Base-by-base conservation (phyloP, 306 rosid genomes). In the Quercus berberidifolia region DNA sequence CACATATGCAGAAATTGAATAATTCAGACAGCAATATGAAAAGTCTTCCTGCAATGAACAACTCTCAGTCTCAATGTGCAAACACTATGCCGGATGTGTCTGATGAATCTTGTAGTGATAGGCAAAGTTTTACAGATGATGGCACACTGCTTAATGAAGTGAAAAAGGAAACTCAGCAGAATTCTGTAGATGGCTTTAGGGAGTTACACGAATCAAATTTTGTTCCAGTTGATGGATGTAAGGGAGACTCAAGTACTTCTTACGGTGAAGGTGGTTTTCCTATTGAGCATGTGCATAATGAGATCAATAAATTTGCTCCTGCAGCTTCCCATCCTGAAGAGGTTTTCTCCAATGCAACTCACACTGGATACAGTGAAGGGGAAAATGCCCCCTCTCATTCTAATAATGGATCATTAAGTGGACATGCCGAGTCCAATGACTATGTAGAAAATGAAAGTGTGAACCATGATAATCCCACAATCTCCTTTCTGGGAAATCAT, bases 161-260 rank as follows among this genome's bases (percentile, higher is more conserved):
- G 35, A 73, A 67, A 77, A 77, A 76, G 74, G 93, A 87, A 80
- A 78, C 82, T 60, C 85, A 75, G 78, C 81, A 58, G 58, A 70
- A 70, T 78, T 52, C 83, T 80, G 76, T 63, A 62, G 74, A 80
- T 58, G 62, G 76, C 79, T 84, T 31, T 26, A 82, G 71, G 76
- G 78, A 62, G 78, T 84, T 74, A 25, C 54, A 68, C 78, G 87
- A 77, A 80, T 71, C 85, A 74, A 60, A 74, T 75, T 60, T 15
- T 31, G 30, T 59, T 73, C 55, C 67, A 74, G 86, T n/a, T 81
- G 85, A 73, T 70, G 64, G 81, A 41, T 20, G 49, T 9, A 59
- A 67, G 74, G 89, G 81, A 69, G 82, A 65, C 74, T 63, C 74
- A 59, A 76, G 64, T 85, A 73, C 78, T 71, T 81, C 88, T 65